Base-by-base conservation (phyloP, 192 early-diverging fungal genomes). In the Chytriomyces confervae region DNA sequence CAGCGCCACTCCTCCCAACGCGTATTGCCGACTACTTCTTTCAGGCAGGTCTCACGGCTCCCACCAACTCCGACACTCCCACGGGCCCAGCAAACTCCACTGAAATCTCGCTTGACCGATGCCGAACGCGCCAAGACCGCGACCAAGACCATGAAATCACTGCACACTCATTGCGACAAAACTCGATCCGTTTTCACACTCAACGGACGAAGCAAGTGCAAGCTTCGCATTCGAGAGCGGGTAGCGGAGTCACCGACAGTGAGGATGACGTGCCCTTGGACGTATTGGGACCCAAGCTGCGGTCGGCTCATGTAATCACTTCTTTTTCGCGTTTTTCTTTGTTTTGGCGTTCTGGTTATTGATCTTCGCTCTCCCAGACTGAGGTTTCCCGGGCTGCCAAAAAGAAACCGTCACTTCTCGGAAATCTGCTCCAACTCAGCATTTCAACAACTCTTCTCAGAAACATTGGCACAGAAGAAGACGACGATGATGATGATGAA, bases 1-100 rank as follows among this genome's bases (percentile, higher is more conserved):
- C 36, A 36, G 36, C 36, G 36, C 36, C 36, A 36, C 36, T 36
- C 7, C 77, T 43, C 24, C 72, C 83, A 7, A 50, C 77, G n/a
- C 81, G 86, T 10, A 79, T 85, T 51, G 84, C 78, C 10, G 84
- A 85, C 64, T 87, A 78, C 76, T 87, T 85, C 66, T 87, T 85
- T 69, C 81, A 83, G 65, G 48, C 68, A 46, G 86, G 86, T n/a
- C 50, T 87, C 9, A 29, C 62, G 6, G 81, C 83, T 4, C 36
- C 36, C 36, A 8, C 20, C 20, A 23, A 48, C 77, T 6, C 64
- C 53, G n/a, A 47, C 51, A 45, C 57, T 9, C 50, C 50, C 57
- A 18, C 50, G 57, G 9, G 50, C 50, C 53, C 53, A 57, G 16
- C 13, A 57, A 20, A 20, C 53, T 36, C 36, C 4, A 36, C 36